Percentiles rank a stretch among this genome's conserved stretches.
Conservation (phyloP, 768 basidiomycete genomes). For the Termitomyces sp. region DNA sequence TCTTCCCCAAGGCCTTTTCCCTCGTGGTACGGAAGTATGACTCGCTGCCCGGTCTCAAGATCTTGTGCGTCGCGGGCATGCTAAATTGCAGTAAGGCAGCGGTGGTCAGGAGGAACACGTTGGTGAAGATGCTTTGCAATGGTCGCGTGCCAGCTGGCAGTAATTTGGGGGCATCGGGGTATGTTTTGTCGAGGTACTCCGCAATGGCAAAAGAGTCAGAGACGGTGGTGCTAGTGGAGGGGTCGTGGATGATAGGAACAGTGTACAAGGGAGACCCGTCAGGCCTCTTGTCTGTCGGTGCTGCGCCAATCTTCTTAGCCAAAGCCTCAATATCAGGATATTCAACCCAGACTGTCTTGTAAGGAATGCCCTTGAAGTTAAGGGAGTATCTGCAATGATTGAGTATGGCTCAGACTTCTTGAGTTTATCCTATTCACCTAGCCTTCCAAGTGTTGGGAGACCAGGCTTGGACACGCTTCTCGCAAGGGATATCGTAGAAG, state of each 20-base stretch:
- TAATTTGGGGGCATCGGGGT: constrained; percentile 28
- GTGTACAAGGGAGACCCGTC: constrained; percentile 33
- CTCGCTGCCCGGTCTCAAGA: constrained; percentile 31
- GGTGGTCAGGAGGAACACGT: constrained; percentile 9
- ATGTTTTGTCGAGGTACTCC: constrained; percentile 40
- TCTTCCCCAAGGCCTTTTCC: constrained; percentile 26
- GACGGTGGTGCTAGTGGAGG: constrained; percentile 27
- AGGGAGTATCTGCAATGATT: constrained; percentile 19
- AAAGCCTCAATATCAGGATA: constrained; percentile 35
- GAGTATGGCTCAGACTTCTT: too few relatives aligned
- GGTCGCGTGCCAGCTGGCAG: constrained; percentile 18
- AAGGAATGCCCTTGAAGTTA: constrained; percentile 30
- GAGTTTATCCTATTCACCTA: constrained; percentile 21
- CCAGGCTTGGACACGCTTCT: constrained; percentile 26
- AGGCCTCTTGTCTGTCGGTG: constrained; percentile 27
- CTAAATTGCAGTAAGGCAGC: constrained; percentile 13
- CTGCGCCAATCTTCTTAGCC: constrained; percentile 27
- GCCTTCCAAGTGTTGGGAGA: constrained; percentile 35
- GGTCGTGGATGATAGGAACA: constrained; percentile 39
- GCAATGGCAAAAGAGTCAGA: constrained; percentile 41
- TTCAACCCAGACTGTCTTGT: constrained; percentile 41
- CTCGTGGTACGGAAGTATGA: constrained; percentile 37
- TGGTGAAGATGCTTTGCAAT: constrained; percentile 17
- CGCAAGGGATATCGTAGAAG: constrained; percentile 22
- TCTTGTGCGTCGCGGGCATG: constrained; percentile 16